These are phyloP conservation scores for Solanum arcanum DNA, from an alignment of 257 asterid species.

Conservation along the genomic window DNA sequence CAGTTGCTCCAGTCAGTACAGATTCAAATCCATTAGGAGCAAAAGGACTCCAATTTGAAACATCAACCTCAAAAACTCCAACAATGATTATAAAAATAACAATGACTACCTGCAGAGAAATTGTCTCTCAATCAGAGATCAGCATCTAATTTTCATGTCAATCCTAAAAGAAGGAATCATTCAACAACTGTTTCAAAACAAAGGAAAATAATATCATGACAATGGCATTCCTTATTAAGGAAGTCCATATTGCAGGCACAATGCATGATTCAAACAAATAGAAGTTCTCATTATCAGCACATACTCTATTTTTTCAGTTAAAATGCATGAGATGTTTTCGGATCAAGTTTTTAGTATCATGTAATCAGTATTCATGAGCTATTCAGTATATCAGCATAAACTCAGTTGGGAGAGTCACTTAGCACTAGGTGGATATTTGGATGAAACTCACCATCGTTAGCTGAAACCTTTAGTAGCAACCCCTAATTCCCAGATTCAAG, in stretches of 20 bases:
- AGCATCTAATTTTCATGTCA: not conserved
- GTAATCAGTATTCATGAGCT: not conserved
- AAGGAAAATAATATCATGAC: not conserved
- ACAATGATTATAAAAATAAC: conserved; percentile 63
- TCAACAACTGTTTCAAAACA: not conserved
- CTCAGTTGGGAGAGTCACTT: not conserved
- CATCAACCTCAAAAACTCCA: conserved; percentile 80
- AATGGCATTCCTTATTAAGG: not conserved
- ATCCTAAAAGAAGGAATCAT: not conserved
- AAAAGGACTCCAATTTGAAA: conserved; percentile 86
- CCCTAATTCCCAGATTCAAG: not conserved
- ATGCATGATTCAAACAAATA: not conserved
- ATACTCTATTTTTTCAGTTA: not conserved
- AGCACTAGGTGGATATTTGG: not conserved
- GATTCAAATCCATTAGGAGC: conserved; percentile 69
- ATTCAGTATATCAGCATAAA: not conserved
- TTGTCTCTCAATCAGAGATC: conserved; percentile 11
- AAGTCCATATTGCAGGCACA: not conserved
- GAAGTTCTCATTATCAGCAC: not conserved
- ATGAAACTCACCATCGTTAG: not conserved
- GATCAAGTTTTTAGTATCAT: not conserved
- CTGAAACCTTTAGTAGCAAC: not conserved
- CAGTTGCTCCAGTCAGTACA: conserved; percentile 87
- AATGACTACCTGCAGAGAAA: conserved; percentile 58
- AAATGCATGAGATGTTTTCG: not conserved